A percentile compares a stretch with the other conserved stretches of the same genome.
Conservation (phyloP, 192 early-diverging fungal genomes). For the Funneliformis geosporum region DNA sequence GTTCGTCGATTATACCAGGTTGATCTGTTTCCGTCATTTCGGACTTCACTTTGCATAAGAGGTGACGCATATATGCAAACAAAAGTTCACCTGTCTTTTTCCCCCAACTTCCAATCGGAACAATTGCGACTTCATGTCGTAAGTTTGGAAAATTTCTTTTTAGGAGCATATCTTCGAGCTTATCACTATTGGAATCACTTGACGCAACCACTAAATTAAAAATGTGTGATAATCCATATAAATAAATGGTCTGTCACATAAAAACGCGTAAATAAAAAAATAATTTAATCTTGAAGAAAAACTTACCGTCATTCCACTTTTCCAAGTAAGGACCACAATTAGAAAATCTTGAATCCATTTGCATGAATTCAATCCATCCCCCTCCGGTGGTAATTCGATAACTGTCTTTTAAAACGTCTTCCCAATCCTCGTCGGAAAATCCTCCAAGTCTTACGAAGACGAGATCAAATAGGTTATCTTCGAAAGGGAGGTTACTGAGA, state of each 20-base stretch:
- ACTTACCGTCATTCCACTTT: neutral
- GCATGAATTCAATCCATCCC: neutral
- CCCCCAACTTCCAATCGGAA: neutral
- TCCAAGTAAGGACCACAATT: neutral
- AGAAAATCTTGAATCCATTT: neutral
- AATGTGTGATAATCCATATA: neutral
- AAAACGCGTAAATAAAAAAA: neutral
- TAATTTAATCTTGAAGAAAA: neutral
- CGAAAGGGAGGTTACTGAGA: neutral
- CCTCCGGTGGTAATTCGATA: neutral
- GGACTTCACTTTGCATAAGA: neutral
- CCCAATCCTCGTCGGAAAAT: neutral
- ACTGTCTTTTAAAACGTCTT: neutral
- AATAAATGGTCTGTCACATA: neutral
- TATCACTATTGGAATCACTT: neutral
- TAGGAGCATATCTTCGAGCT: neutral
- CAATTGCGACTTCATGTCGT: neutral
- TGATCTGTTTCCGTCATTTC: neutral
- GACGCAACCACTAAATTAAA: neutral
- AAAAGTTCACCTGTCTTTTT: neutral
- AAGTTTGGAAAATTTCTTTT: neutral
- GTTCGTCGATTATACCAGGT: neutral
- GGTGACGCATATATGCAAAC: neutral
- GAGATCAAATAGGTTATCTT: conserved; percentile 9
- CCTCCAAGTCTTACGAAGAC: neutral